A percentile compares a stretch with the other conserved stretches of the same genome.
Conservation (phyloP, 208 protist genomes). For the Trypanosoma caninum region DNA sequence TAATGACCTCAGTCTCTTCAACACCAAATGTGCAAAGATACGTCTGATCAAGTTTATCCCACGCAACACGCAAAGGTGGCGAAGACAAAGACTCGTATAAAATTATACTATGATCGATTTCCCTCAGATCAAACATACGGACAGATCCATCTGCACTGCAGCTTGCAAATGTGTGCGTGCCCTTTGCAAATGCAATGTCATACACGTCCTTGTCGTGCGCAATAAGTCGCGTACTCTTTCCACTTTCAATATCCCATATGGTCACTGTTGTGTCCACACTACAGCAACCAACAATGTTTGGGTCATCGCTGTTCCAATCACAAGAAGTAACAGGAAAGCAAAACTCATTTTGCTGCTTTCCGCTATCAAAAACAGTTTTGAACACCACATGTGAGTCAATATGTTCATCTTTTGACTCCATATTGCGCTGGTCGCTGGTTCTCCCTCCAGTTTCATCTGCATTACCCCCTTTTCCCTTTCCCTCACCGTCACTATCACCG, state of each 20-base stretch:
- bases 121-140: slow-evolving; percentile 97
- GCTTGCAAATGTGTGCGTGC: slow-evolving; percentile 94
- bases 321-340: slow-evolving; percentile 99
- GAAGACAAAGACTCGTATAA: slow-evolving; percentile 94
- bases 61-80: slow-evolving; percentile 95
- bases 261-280: slow-evolving; percentile 99
- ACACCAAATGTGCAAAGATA: slow-evolving; percentile 96
- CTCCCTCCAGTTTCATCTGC: too few relatives aligned
- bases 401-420: slow-evolving; percentile 27
- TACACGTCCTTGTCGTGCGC: slow-evolving; percentile 99
- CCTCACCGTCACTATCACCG: too few relatives aligned
- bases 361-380: slow-evolving; percentile 88
- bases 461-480: too few relatives aligned
- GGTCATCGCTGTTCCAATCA: slow-evolving; percentile 98
- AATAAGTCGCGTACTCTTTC: slow-evolving; percentile 96
- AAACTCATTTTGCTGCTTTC: slow-evolving; percentile 92
- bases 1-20: slow-evolving; percentile 91
- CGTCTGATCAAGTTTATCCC: slow-evolving; percentile 97
- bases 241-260: slow-evolving; percentile 96
- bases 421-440: slow-evolving; percentile 9
- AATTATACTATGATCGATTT: slow-evolving; percentile 98
- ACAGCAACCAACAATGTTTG: slow-evolving; percentile 95
- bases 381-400: slow-evolving; percentile 76
- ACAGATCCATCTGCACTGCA: slow-evolving; percentile 98
- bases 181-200: slow-evolving; percentile 97